Evolutionary conservation across 441 rosid genomes (phyloP).

Genomic region (Erodium texanum): DNA sequence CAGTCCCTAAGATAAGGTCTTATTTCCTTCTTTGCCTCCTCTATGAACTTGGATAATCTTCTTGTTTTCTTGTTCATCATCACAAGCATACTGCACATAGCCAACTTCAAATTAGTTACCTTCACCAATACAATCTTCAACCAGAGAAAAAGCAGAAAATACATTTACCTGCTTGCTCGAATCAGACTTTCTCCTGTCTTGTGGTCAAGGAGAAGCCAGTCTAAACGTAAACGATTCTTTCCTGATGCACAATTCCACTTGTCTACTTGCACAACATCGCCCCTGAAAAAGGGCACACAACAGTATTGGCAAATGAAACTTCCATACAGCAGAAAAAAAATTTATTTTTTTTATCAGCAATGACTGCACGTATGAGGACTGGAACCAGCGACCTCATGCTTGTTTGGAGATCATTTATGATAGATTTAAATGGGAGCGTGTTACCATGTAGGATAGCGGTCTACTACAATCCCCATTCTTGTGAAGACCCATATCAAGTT

Average conservation of each 20-base stretch:
- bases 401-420: too few species aligned
- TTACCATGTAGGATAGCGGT: not conserved
- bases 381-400: too few species aligned
- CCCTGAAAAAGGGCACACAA: too few species aligned
- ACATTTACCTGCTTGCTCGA: slow-evolving; percentile 16
- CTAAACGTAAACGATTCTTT: slow-evolving; percentile 20
- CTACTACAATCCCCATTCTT: slow-evolving; percentile 28
- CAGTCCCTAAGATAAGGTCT: slow-evolving; percentile 17
- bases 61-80: slow-evolving; percentile 37
- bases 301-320: too few species aligned
- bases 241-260: slow-evolving; percentile 9
- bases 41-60: slow-evolving; percentile 23
- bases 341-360: too few species aligned
- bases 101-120: not conserved
- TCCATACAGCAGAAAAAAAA: too few species aligned
- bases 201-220: slow-evolving; percentile 26
- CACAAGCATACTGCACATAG: slow-evolving; percentile 21
- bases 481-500: slow-evolving; percentile 28
- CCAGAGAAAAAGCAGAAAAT: slow-evolving; percentile 16
- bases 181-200: slow-evolving; percentile 26
- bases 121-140: not conserved
- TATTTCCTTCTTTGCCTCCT: slow-evolving; percentile 25
- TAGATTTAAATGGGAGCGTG: slow-evolving; percentile 5
- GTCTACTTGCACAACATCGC: too few species aligned
- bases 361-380: too few species aligned